A percentile compares a stretch with the other conserved stretches of the same genome.
Evolutionary conservation across 306 rosid species (phyloP).

Genomic region (Sechiopsis laciniata): DNA sequence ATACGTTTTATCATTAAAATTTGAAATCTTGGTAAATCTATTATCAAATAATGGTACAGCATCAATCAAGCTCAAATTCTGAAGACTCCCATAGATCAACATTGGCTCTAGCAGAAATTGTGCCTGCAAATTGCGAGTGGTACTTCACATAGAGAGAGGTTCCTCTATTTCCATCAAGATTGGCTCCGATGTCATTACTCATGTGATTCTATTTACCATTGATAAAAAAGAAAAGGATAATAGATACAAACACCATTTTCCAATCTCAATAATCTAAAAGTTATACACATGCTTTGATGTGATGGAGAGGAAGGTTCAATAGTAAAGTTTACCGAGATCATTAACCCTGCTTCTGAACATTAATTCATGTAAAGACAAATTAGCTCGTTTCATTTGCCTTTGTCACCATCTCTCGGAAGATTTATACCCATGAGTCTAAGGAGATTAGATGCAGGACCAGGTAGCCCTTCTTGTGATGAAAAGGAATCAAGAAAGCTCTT

Average conservation of each 20-base stretch:
- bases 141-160: not conserved
- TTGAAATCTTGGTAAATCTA: not conserved
- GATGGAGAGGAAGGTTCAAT: constrained; percentile 8
- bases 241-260: not conserved
- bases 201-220: not conserved
- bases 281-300: not conserved
- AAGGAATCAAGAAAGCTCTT: constrained; percentile 88
- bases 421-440: constrained; percentile 90
- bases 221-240: not conserved
- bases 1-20: not conserved
- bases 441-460: constrained; percentile 96
- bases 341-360: not conserved
- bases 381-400: constrained; percentile 41
- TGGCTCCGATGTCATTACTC: no score
- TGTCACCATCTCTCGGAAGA: constrained; percentile 60
- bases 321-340: not conserved
- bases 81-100: not conserved
- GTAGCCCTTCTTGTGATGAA: constrained; percentile 93
- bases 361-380: not conserved
- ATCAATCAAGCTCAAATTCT: not conserved
- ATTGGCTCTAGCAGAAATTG: not conserved
- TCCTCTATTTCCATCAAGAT: not conserved
- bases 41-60: not conserved
- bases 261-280: constrained; percentile 16
- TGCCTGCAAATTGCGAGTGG: not conserved